Evolutionary conservation across 257 asterid genomes (phyloP).

Genomic region (Mentha longifolia): DNA sequence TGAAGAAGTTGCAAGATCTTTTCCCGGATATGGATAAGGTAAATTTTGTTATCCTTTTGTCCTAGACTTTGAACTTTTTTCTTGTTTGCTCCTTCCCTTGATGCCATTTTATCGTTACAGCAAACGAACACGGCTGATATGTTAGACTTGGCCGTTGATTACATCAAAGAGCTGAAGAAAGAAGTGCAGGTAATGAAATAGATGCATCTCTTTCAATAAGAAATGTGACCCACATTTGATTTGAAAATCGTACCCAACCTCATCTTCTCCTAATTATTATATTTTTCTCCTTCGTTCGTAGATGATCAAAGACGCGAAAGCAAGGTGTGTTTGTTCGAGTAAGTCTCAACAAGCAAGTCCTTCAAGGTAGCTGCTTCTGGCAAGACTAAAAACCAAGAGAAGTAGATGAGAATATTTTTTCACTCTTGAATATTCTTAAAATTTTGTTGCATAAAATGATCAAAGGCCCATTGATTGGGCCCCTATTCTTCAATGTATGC

Average conservation of each 20-base stretch:
- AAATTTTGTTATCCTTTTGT: constrained; percentile 20
- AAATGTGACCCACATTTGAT: constrained; percentile 25
- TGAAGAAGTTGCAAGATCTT: constrained; percentile 91
- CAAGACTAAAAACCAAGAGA: background rate
- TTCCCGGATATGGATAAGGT: constrained; percentile 96
- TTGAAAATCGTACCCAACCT: constrained; percentile 27
- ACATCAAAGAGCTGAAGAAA: constrained; percentile 63
- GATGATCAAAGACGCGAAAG: constrained; percentile 44
- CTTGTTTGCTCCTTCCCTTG: background rate
- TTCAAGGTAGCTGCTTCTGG: constrained; percentile 22
- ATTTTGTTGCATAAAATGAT: constrained; percentile 13
- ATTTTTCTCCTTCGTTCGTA: constrained; percentile 1
- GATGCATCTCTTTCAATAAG: constrained; percentile 23
- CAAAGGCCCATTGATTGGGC: background rate
- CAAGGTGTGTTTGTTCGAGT: constrained; percentile 51
- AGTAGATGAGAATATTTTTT: constrained; percentile 5
- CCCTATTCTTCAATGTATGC: background rate
- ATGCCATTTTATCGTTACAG: constrained; percentile 39
- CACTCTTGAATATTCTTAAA: constrained; percentile 6
- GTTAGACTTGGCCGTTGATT: constrained; percentile 63
- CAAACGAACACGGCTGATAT: constrained; percentile 72
- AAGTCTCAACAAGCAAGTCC: constrained; percentile 33
- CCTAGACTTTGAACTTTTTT: background rate
- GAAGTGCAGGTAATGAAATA: constrained; percentile 51
- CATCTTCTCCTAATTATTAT: constrained; percentile 26